Conservation (phyloP, 1,139 yeast species). For the Taiozyma sp. region DNA sequence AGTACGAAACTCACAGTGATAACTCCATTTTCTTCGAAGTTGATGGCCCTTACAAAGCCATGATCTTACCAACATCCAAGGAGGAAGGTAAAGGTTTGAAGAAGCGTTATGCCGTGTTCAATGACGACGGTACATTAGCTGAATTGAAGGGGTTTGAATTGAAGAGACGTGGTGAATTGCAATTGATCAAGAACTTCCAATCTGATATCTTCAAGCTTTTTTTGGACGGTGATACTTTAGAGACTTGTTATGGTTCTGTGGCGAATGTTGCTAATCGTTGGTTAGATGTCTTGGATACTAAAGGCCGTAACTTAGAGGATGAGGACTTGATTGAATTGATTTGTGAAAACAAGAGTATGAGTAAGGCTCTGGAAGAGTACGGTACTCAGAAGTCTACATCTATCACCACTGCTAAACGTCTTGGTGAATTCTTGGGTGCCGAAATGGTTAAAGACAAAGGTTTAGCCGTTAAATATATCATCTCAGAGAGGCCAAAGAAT, state of each 20-base stretch:
- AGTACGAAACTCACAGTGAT: slow-evolving; percentile 76
- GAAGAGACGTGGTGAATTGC: slow-evolving; percentile 94
- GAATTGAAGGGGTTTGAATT: slow-evolving; percentile 96
- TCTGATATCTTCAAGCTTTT: slow-evolving; percentile 90
- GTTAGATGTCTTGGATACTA: slow-evolving; percentile 88
- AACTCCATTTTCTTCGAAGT: slow-evolving; percentile 97
- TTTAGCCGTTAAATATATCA: slow-evolving; percentile 89
- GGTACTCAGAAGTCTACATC: slow-evolving; percentile 91
- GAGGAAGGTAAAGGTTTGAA: slow-evolving; percentile 97
- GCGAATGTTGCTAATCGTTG: slow-evolving; percentile 93
- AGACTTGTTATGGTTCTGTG: slow-evolving; percentile 80
- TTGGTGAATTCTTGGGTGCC: slow-evolving; percentile 95
- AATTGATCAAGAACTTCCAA: slow-evolving; percentile 90
- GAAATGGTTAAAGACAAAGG: slow-evolving; percentile 98
- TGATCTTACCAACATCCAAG: slow-evolving; percentile 94
- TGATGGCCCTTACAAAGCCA: slow-evolving; percentile 97
- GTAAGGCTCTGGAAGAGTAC: slow-evolving; percentile 84
- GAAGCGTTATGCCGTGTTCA: slow-evolving; percentile 95
- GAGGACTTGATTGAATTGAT: slow-evolving; percentile 91
- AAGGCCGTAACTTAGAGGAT: slow-evolving; percentile 84
- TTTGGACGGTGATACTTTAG: slow-evolving; percentile 75
- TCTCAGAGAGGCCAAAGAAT: slow-evolving; percentile 75
- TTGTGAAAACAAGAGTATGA: slow-evolving; percentile 96
- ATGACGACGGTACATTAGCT: slow-evolving; percentile 88
- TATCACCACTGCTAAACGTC: slow-evolving; percentile 86